phyloP scores from a whole-genome alignment of 768 basidiomycete genomes.

The Termitomyces sp. region DNA sequence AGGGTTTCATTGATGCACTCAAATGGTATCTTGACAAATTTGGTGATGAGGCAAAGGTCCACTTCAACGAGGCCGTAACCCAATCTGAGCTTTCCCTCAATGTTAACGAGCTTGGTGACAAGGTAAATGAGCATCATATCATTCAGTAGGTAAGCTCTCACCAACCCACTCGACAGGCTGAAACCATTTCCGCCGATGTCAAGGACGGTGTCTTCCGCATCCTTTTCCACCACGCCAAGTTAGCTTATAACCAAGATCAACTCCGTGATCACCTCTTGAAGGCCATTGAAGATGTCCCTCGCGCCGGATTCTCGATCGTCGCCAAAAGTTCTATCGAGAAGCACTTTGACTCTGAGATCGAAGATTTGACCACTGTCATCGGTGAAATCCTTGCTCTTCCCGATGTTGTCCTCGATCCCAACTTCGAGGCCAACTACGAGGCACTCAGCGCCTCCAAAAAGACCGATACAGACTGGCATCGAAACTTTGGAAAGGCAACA shows the following conservation, averaged over 20 bases:
- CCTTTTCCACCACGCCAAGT: conserved; percentile 28
- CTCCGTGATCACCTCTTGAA: conserved; percentile 22
- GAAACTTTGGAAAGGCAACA: conserved; percentile 22
- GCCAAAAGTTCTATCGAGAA: conserved; percentile 31
- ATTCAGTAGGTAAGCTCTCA: neutral
- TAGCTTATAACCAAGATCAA: conserved; percentile 29
- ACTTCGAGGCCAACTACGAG: conserved; percentile 32
- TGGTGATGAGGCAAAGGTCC: conserved; percentile 31
- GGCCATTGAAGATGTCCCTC: conserved; percentile 31
- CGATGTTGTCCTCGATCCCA: conserved; percentile 33
- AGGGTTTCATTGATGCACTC: conserved; percentile 31
- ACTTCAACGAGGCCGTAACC: conserved; percentile 36
- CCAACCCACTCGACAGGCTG: conserved; percentile 17
- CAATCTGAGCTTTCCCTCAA: conserved; percentile 29
- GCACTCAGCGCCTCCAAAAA: conserved; percentile 21
- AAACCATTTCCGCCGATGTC: conserved; percentile 29
- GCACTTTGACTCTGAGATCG: conserved; percentile 27
- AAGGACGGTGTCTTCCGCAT: conserved; percentile 38
- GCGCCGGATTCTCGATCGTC: conserved; percentile 22
- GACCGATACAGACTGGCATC: conserved; percentile 24
- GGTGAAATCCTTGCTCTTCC: conserved; percentile 24
- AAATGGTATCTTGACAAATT: conserved; percentile 26
- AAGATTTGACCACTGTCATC: conserved; percentile 25
- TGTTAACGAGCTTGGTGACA: conserved; percentile 29
- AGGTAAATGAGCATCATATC: conserved; percentile 11